Evolutionary conservation across 257 asterid genomes (phyloP), one percentile per base, ranked within the genome.

Genomic region (Salvia hispanica): DNA sequence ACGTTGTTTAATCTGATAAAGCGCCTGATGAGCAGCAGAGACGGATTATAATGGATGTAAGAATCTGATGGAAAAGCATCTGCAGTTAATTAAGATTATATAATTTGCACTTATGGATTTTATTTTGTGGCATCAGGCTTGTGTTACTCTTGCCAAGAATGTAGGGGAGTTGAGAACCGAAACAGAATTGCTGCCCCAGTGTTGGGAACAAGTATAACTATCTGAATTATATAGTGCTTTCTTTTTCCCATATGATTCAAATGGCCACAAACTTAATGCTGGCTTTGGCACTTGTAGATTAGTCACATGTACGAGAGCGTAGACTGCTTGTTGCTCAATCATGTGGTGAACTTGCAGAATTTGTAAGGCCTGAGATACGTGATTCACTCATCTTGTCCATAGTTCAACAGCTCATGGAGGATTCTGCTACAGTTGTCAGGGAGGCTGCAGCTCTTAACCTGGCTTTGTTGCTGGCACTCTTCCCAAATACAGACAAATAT

Each of bases 241-340:
- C 59, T 39, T 58, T 10, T 50, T 10, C 3, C 45, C 56, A 65
- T 61, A 52, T 40, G 52, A 58, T 56, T 55, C 55, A 34, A 34
- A 58, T 48, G 56, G 50, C 46, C 28, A 12, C 59, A 48, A 13
- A 61, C 36, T 58, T 58, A 54, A 36, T 69, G 57, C 36, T 46
- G 51, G 60, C 66, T 63, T 62, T 57, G 45, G 65, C 68, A 67
- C 68, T 44, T 85, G 84, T 76, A 94, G 99, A 83, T 94, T 76
- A 94, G 89, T 88, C 99, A 94, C 90, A 87, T 81, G 89, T 87
- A 94, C 39, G 99, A 94, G 83, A 94, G 83, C 97, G 99, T 61
- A 82, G 99, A 77, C 78, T 94, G 83, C 93, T 94, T 76, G 99
- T 94, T 75, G 99, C 99, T 71, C 99, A 91, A 81, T 94, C 99